A percentile compares a stretch with the other conserved stretches of the same genome.
Conservation (phyloP, 768 basidiomycete species). For the Russula foetens region DNA sequence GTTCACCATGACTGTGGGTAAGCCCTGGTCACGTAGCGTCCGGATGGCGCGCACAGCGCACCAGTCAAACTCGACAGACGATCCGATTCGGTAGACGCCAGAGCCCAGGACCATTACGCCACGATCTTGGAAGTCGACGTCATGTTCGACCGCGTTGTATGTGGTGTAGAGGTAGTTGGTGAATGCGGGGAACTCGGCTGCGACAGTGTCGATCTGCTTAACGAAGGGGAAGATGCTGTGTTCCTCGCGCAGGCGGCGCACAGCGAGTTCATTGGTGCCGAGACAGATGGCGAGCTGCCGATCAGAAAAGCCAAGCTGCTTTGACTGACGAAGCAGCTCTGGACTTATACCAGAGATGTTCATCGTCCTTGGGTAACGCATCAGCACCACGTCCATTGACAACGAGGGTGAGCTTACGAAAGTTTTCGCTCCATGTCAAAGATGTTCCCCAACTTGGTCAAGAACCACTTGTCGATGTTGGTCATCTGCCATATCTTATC, state of each 20-base stretch:
- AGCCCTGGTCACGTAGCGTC: constrained; percentile 88
- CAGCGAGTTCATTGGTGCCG: constrained; percentile 86
- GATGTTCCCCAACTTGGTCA: constrained; percentile 81
- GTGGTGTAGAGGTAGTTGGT: constrained; percentile 99
- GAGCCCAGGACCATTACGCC: constrained; percentile 98
- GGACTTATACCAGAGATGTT: constrained; percentile 56
- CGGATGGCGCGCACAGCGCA: constrained; percentile 96
- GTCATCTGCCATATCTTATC: constrained; percentile 98
- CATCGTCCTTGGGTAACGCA: constrained; percentile 38
- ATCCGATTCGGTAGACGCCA: constrained; percentile 97
- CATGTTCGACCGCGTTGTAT: constrained; percentile 95
- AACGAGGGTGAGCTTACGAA: constrained; percentile 42
- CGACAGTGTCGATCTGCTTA: constrained; percentile 99
- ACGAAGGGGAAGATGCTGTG: constrained; percentile 77
- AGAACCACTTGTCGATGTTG: constrained; percentile 98
- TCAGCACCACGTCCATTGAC: not conserved
- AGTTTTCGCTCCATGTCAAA: constrained; percentile 71
- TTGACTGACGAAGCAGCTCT: constrained; percentile 66
- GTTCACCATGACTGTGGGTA: constrained; percentile 98
- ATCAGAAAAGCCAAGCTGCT: constrained; percentile 96
- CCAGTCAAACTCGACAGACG: constrained; percentile 99
- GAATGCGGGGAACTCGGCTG: constrained; percentile 96
- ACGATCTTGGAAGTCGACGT: constrained; percentile 79
- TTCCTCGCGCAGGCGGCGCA: constrained; percentile 86
- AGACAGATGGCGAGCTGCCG: constrained; percentile 77